Conservation (phyloP, 441 rosid genomes). For the Jatropha multifida region DNA sequence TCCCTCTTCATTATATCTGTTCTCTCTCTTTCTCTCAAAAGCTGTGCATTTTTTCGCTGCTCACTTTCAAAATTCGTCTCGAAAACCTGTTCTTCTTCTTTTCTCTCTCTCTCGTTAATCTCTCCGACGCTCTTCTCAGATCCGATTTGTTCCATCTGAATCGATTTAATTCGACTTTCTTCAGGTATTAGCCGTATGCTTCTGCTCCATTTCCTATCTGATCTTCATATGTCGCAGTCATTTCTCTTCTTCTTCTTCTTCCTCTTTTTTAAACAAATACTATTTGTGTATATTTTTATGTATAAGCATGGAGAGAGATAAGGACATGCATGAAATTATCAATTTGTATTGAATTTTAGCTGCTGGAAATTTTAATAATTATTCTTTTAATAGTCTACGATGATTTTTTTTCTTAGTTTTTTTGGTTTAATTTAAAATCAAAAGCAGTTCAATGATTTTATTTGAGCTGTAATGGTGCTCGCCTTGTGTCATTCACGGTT, state of each 20-base stretch:
- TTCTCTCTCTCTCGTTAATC: not conserved
- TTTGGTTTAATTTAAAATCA: not conserved
- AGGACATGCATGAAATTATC: not conserved
- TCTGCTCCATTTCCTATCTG: too few species aligned
- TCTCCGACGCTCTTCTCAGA: too few species aligned
- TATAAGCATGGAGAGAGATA: too few species aligned
- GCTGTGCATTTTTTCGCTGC: constrained; percentile 33
- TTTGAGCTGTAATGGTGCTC: not conserved
- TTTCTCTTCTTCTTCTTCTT: not conserved
- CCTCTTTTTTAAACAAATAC: not conserved
- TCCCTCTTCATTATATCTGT: constrained; percentile 15
- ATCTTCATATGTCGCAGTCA: too few species aligned
- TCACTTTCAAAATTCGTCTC: constrained; percentile 9
- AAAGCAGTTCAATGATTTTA: not conserved
- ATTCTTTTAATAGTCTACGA: too few species aligned
- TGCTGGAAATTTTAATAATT: not conserved
- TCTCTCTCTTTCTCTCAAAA: constrained; percentile 27
- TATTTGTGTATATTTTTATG: too few species aligned
- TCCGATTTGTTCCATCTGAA: too few species aligned
- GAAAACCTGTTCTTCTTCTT: not conserved
- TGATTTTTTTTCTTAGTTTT: not conserved
- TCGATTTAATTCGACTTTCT: too few species aligned
- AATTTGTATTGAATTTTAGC: not conserved
- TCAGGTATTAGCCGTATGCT: too few species aligned
- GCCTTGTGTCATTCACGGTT: not conserved